Conservation (phyloP, 1,284 basidiomycete species). For the Pholiota adiposa region DNA sequence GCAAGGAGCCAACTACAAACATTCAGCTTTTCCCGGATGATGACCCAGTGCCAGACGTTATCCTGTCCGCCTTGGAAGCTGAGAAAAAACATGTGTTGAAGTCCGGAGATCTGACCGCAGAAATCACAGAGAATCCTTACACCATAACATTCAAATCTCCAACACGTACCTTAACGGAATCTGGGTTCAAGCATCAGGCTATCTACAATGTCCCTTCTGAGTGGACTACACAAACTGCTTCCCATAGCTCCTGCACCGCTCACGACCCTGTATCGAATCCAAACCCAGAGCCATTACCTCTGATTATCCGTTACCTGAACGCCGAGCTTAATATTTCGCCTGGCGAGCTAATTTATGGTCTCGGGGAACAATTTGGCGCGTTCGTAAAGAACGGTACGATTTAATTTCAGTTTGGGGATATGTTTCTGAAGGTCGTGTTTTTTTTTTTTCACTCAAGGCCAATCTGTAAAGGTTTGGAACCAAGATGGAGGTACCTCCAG, state of each 20-base stretch:
- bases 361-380: conserved; percentile 75
- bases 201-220: conserved; percentile 67
- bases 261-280: conserved; percentile 65
- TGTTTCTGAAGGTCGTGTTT: conserved; percentile 1
- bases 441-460: conserved; percentile 44
- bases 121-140: conserved; percentile 63
- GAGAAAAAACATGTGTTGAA: conserved; percentile 42
- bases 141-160: conserved; percentile 62
- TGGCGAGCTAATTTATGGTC: conserved; percentile 73
- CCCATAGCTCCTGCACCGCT: conserved; percentile 63
- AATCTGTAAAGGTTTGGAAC: conserved; percentile 71
- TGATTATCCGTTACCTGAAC: conserved; percentile 60
- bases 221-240: conserved; percentile 62
- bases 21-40: conserved; percentile 72
- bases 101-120: conserved; percentile 51
- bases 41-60: conserved; percentile 46
- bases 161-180: conserved; percentile 53
- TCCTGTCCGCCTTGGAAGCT: conserved; percentile 35
- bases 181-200: conserved; percentile 64
- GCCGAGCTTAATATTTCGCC: conserved; percentile 73
- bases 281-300: conserved; percentile 45
- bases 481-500: conserved; percentile 73
- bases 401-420: background rate
- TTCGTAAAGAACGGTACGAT: conserved; percentile 74
- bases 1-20: conserved; percentile 45